Percentiles rank a stretch among this genome's conserved stretches.
Evolutionary conservation across 1,284 basidiomycete species (phyloP).

Genomic region (Fistulina hepatica): DNA sequence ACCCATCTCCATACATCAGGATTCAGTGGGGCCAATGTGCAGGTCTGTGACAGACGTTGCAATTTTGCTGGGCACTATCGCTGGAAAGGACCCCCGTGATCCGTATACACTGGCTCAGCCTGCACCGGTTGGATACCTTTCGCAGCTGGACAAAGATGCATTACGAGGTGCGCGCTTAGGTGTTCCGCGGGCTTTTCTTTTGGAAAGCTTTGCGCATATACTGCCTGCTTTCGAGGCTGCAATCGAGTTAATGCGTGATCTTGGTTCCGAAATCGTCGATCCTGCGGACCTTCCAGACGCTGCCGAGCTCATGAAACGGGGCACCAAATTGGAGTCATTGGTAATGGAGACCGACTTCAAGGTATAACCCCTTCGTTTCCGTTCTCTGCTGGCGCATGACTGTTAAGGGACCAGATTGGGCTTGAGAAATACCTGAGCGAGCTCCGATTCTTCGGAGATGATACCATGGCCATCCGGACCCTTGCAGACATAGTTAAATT

Average conservation of each 20-base stretch:
- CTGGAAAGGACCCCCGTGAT: slow-evolving; percentile 48
- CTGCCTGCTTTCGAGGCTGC: slow-evolving; percentile 40
- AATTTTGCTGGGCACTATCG: slow-evolving; percentile 46
- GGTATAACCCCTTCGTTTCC: slow-evolving; percentile 19
- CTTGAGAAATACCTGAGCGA: slow-evolving; percentile 38
- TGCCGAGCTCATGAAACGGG: slow-evolving; percentile 38
- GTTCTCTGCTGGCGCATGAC: neutral
- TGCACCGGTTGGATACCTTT: slow-evolving; percentile 40
- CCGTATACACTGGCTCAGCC: slow-evolving; percentile 53
- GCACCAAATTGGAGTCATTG: slow-evolving; percentile 40
- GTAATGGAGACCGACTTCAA: slow-evolving; percentile 50
- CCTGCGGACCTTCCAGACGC: slow-evolving; percentile 50
- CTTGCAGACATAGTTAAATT: slow-evolving; percentile 48
- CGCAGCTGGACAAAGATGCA: slow-evolving; percentile 35
- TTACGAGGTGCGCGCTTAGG: slow-evolving; percentile 49
- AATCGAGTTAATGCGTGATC: slow-evolving; percentile 31
- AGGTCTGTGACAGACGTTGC: slow-evolving; percentile 52
- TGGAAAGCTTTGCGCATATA: slow-evolving; percentile 35
- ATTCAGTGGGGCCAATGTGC: slow-evolving; percentile 52
- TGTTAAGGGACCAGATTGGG: slow-evolving; percentile 1
- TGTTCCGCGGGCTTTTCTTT: slow-evolving; percentile 39
- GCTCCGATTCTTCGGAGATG: slow-evolving; percentile 31
- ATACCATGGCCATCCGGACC: slow-evolving; percentile 42
- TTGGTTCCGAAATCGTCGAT: slow-evolving; percentile 53
- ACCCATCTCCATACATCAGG: slow-evolving; percentile 52